Evolutionary conservation across 208 protist genomes (phyloP), one percentile per base, ranked within the genome.

Genomic region (Borovskyia barvae): DNA sequence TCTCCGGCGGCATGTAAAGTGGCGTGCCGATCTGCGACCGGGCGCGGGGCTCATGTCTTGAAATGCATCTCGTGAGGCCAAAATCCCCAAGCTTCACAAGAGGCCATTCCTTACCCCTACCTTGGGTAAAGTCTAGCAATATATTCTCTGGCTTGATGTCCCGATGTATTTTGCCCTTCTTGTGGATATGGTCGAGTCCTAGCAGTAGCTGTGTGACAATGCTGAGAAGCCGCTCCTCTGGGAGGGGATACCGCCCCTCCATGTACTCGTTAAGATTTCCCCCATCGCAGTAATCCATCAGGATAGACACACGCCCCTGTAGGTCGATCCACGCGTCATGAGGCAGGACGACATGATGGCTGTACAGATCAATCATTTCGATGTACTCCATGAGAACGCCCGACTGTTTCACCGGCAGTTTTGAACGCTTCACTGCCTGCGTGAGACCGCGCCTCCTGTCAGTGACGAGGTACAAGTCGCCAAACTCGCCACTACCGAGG

Each of bases 101-200:
- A 8, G 64, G 71, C 22, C 62, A 68, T 3, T 28, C 37, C 25
- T 15, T 12, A 2, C 11, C 25, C n/a, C 24, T 35, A 14, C 11
- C 47, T 17, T 20, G 39, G 14, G 32, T 19, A 0, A 26, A 32
- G 37, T 12, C 35, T n/a, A 93, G 67, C 24, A 93, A 54, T 22
- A 96, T 91, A 48, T 97, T 97, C 72, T 93, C 91, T 1, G 91
- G 93, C 46, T 98, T 98, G 48, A 98, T 98, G 71, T 98, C 96
- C n/a, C 97, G 83, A 66, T 99, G 97, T 9, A 99, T 74, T 43
- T 65, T 93, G 54, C 82, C 70, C 29, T 79, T 76, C 22, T 83
- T 45, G 66, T 93, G 86, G 20, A 93, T 52, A 47, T 93, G 82
- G 28, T 87, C 80, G 11, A 93, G 66, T 1, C 72, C 86, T 6